Conservation (phyloP, 371 early-diverging fungal genomes). For the Coemansia sp. region DNA sequence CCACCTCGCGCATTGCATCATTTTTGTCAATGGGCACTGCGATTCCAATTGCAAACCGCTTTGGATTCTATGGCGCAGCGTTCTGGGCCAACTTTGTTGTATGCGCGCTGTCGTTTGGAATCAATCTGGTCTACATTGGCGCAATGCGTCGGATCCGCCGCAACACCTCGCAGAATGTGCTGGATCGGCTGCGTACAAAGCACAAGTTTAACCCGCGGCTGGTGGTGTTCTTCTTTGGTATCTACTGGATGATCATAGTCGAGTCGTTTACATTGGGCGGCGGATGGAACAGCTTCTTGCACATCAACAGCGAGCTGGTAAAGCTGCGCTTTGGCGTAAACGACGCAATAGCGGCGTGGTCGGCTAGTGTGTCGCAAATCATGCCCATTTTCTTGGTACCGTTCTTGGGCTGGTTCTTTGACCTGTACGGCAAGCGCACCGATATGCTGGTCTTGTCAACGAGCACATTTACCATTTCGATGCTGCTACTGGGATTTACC, state of each 20-base stretch:
- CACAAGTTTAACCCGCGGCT: conserved; percentile 62
- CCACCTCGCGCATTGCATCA: conserved; percentile 66
- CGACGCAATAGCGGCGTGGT: conserved; percentile 62
- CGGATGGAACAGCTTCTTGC: conserved; percentile 72
- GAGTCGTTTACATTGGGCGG: conserved; percentile 69
- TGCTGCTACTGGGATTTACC: conserved; percentile 61
- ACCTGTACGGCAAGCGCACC: conserved; percentile 63
- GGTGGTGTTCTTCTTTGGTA: conserved; percentile 61
- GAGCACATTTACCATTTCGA: conserved; percentile 52
- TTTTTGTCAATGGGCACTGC: conserved; percentile 69
- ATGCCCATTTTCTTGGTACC: conserved; percentile 70
- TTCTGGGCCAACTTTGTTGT: conserved; percentile 69
- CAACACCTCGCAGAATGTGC: conserved; percentile 40
- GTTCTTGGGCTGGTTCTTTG: conserved; percentile 64
- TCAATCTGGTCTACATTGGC: conserved; percentile 63
- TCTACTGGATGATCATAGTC: conserved; percentile 65
- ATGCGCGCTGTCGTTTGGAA: conserved; percentile 62
- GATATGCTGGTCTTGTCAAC: conserved; percentile 58
- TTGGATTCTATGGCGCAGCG: conserved; percentile 70
- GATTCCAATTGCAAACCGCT: conserved; percentile 62
- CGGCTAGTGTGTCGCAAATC: conserved; percentile 66
- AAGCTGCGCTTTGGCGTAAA: conserved; percentile 61
- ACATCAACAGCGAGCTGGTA: conserved; percentile 71
- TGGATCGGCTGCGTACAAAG: conserved; percentile 57
- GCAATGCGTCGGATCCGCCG: conserved; percentile 54